Conservation (phyloP, 148 eudicot genomes). For the Rhododendron kiyosumense region DNA sequence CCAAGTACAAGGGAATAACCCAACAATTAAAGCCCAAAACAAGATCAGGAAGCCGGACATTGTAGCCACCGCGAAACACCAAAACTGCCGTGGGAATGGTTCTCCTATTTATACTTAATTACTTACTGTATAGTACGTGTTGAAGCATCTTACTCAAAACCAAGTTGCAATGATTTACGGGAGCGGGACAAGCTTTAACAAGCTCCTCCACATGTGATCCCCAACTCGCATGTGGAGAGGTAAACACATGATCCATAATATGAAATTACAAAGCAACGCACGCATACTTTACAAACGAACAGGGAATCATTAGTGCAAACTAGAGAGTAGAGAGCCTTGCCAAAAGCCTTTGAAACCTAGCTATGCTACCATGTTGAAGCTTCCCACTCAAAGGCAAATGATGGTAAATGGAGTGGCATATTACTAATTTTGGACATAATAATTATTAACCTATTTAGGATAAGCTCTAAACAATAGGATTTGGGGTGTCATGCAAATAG, state of each 20-base stretch:
- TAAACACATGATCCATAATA: not conserved
- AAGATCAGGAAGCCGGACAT: too few species aligned
- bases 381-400: not conserved
- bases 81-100: not conserved
- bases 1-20: too few species aligned
- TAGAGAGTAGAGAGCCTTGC: not conserved
- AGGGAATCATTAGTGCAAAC: not conserved
- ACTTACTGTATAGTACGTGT: not conserved
- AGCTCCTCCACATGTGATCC: not conserved
- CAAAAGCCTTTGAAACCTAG: not conserved
- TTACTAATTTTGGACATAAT: not conserved
- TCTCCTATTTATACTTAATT: not conserved
- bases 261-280: not conserved
- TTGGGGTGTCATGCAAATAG: not conserved
- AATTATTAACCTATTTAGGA: not conserved
- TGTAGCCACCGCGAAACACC: too few species aligned
- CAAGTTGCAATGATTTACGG: not conserved
- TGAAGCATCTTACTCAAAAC: not conserved
- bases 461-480: not conserved
- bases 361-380: not conserved
- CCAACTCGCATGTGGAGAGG: not conserved
- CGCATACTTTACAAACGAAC: not conserved
- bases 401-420: not conserved
- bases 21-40: too few species aligned
- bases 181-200: not conserved